These are phyloP conservation scores for Eucalyptus regnans DNA, from an alignment of 345 rosid species.

Conservation along the genomic window DNA sequence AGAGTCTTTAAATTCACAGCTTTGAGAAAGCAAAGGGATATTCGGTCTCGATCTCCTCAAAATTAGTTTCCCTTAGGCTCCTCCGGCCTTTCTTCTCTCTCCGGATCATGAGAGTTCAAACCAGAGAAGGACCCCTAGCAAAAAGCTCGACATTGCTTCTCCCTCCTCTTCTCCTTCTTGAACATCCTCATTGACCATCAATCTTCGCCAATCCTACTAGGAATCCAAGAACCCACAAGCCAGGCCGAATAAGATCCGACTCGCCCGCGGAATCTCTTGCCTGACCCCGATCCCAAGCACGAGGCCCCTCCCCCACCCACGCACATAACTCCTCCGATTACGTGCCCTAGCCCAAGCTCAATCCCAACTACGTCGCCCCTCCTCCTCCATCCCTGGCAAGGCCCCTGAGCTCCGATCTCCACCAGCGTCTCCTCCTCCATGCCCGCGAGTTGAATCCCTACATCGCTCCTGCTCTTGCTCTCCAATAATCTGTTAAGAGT, in stretches of 20 bases:
- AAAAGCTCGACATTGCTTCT: no score
- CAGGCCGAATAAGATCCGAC: background rate
- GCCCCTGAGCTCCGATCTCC: slow-evolving; percentile 28
- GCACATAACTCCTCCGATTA: slow-evolving; percentile 30
- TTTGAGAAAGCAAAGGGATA: no score
- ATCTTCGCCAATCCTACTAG: background rate
- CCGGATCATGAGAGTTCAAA: no score
- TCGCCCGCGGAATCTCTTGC: background rate
- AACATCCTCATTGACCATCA: background rate
- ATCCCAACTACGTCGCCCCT: slow-evolving; percentile 61
- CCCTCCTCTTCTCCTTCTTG: background rate
- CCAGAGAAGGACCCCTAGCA: no score
- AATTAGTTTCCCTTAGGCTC: no score
- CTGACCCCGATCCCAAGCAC: background rate
- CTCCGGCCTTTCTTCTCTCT: no score
- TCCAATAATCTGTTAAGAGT: slow-evolving; percentile 43
- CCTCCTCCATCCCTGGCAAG: slow-evolving; percentile 21
- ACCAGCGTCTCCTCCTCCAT: slow-evolving; percentile 45
- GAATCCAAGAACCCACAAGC: slow-evolving; percentile 5
- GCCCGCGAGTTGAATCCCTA: slow-evolving; percentile 78
- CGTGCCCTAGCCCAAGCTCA: slow-evolving; percentile 83
- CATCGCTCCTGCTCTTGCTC: slow-evolving; percentile 40
- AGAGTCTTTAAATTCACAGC: no score
- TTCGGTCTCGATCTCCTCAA: no score
- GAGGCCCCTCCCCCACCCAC: background rate